Evolutionary conservation across 169 alveolate species (phyloP), one percentile per base, ranked within the genome.

Genomic region (Eimeria sp.): DNA sequence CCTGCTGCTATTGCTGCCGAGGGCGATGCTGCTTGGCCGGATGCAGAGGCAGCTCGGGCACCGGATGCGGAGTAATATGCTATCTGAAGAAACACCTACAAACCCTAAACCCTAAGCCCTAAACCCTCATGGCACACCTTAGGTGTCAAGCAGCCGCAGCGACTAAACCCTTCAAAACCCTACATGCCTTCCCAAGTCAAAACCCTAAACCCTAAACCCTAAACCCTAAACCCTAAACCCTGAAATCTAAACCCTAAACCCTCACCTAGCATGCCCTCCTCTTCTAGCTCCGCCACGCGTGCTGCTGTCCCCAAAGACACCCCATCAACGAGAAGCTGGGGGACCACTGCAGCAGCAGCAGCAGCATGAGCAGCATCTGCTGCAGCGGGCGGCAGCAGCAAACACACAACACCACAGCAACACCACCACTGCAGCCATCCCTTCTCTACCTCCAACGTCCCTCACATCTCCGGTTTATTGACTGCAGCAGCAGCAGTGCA

Each of bases 181-280:
- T 11, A 30, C 20, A 30, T 20, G 27, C 51, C 51, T 49, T 11
- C 20, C 82, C 14, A 7, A 14, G 10, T 7, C 47, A 45, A 16
- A 34, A 43, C 83, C 27, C 83, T 43, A 73, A 73, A 43, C 83
- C 83, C 83, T 73, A 73, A 72, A 40, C 51, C 84, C 84, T 73
- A 73, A 40, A 73, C 84, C 84, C 84, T 45, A 40, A 73, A 45
- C 54, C 54, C 27, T 34, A 34, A 22, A 0, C n/a, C 30, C 58
- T n/a, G 0, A 65, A 40, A 34, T 4, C n/a, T 25, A 7, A 57
- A 54, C 5, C 57, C 75, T 13, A 65, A 1, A 65, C 84, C 40
- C 40, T 45, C 84, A 73, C 84, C 84, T 25, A 73, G 84, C 49
- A 73, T 40, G 16, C 84, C 84, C 84, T 73, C 84, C 54, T 73